phyloP scores from a whole-genome alignment of 495 filamentous ascomycete species.

The Penicillium malachiteum region DNA sequence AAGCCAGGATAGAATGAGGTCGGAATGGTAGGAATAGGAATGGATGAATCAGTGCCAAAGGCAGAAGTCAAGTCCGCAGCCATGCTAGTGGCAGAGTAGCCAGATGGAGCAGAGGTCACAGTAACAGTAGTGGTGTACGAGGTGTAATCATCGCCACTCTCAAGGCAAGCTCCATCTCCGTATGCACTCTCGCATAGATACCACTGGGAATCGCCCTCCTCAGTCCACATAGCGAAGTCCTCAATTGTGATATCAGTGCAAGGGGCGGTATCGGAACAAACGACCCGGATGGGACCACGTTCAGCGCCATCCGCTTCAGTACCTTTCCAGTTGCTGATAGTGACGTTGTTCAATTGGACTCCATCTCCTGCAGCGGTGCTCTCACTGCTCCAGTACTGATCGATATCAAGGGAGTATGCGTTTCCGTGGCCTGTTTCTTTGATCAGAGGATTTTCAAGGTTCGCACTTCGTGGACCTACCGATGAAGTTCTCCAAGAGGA shows the following conservation, averaged over 20 bases:
- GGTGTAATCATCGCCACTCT: conserved; percentile 21
- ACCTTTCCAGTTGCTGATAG: conserved; percentile 57
- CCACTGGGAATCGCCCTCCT: conserved; percentile 41
- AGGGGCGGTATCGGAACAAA: conserved; percentile 47
- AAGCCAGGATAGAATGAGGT: conserved; percentile 54
- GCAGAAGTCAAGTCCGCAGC: conserved; percentile 39
- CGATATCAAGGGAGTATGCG: conserved; percentile 53
- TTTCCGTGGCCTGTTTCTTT: conserved; percentile 42
- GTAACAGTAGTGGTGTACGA: conserved; percentile 36
- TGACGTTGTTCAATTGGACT: conserved; percentile 51
- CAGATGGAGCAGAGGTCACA: conserved; percentile 38
- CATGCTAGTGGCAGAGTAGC: conserved; percentile 52
- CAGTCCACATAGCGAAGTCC: conserved; percentile 62
- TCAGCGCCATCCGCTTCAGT: conserved; percentile 48
- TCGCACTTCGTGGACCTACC: conserved; percentile 23
- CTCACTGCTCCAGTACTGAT: conserved; percentile 52
- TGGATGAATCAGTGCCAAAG: conserved; percentile 44
- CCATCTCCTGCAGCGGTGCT: conserved; percentile 40
- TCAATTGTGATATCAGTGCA: conserved; percentile 53
- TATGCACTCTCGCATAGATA: conserved; percentile 52
- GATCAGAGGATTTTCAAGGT: conserved; percentile 4
- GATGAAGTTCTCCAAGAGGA: conserved; percentile 57
- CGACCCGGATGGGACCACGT: conserved; percentile 51
- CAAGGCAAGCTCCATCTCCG: conserved; percentile 48
- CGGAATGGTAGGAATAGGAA: conserved; percentile 57